Evolutionary conservation across 129 eudicot species (phyloP).

Genomic region (Flaveria ramosissima): DNA sequence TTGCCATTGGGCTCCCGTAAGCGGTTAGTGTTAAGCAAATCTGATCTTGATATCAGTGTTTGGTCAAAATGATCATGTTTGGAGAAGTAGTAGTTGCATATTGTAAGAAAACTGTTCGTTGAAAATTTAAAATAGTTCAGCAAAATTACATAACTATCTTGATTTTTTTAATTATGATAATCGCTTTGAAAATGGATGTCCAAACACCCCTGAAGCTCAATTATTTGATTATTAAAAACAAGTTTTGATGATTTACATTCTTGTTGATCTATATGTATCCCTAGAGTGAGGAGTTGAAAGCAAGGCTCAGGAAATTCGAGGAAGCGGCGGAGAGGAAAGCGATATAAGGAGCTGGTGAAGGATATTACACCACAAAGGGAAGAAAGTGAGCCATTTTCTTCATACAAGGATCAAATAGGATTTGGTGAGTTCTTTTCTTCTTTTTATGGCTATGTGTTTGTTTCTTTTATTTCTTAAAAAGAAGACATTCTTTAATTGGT

Average conservation of each 20-base stretch:
- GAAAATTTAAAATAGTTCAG: background rate
- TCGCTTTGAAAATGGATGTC: background rate
- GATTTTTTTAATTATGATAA: background rate
- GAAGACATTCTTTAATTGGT: background rate
- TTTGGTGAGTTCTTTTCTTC: slow-evolving; percentile 51
- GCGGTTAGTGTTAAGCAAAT: background rate
- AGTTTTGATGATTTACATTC: background rate
- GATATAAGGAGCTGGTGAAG: slow-evolving; percentile 77
- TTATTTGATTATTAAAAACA: background rate
- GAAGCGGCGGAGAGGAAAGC: slow-evolving; percentile 85
- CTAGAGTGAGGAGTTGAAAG: slow-evolving; percentile 85
- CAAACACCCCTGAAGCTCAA: background rate
- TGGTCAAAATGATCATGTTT: too few relatives aligned
- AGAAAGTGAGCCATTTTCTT: slow-evolving; percentile 82
- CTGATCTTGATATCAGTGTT: background rate
- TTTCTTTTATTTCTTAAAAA: background rate
- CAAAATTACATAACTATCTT: background rate
- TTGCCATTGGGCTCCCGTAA: background rate
- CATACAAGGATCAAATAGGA: slow-evolving; percentile 91
- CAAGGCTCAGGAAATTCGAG: slow-evolving; percentile 64
- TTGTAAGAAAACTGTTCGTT: too few relatives aligned
- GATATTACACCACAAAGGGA: slow-evolving; percentile 74
- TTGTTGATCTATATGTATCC: background rate
- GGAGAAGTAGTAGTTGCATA: too few relatives aligned
- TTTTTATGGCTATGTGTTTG: background rate